Evolutionary conservation across 2,329 filamentous ascomycete genomes (phyloP), one percentile per base, ranked within the genome.

Genomic region (Fusarium solani-melongenae): DNA sequence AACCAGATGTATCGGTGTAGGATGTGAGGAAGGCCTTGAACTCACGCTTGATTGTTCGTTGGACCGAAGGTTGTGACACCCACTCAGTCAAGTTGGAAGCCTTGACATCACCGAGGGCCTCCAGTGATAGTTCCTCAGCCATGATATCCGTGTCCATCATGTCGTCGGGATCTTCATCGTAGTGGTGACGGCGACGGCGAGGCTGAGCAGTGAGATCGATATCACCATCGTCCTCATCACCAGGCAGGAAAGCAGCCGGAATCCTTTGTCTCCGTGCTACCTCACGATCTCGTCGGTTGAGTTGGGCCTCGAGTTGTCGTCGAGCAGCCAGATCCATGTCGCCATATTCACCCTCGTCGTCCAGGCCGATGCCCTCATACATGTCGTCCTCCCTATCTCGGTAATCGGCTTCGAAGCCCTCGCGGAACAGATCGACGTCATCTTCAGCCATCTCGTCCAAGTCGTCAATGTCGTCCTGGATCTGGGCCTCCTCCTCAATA

Each of bases 11-110:
- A 79, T 99, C 96, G 7, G 92, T 98, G 82, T 97, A 98, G 77
- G 98, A 96, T 12, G 96, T 98, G 78, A 99, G 86, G 86, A 99
- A 99, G 4, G 94, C 93, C 83, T 97, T 98, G 90, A 99, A 99
- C 83, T 99, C 96, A 78, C 96, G 91, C 80, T 95, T 95, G 83
- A 99, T 96, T 1, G 95, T 97, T 76, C 94, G 91, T 83, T 98
- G 94, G 14, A 99, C 96, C 15, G 94, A 91, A 4, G 94, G 94
- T 77, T 95, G 92, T 15, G 94, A 92, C 46, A 99, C 93, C 97
- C 97, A 99, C 74, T 99, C 96, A 0, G 95, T 97, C 79, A 99
- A 86, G 76, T 93, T 98, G 20, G 94, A 90, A 20, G 96, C 95
- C 82, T 99, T 99, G 73, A 98, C 92, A 81, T 99, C 96, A 71